A percentile compares a stretch with the other conserved stretches of the same genome.
phyloP scores from a whole-genome alignment of 75 land plant genomes.

The Cupressus sempervirens region DNA sequence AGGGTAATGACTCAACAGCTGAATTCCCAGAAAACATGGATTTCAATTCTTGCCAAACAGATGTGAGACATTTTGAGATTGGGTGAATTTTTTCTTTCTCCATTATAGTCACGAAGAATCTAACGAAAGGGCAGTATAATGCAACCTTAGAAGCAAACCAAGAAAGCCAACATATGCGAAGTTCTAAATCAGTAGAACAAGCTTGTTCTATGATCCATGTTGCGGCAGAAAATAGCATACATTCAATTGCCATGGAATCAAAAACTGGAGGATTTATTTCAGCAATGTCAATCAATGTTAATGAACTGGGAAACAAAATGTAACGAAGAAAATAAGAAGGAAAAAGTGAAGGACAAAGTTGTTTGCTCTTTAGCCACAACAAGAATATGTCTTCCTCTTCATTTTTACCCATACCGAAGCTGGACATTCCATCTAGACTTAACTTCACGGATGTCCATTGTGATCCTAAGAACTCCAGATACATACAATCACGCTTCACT shows the following conservation, averaged over 20 bases:
- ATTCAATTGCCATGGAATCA: constrained; percentile 25
- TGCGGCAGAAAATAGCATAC: constrained; percentile 62
- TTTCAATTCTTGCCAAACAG: constrained; percentile 14
- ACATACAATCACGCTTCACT: constrained; percentile 64
- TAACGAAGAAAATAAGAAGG: constrained; percentile 28
- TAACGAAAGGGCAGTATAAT: constrained; percentile 36
- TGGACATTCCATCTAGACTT: constrained; percentile 2
- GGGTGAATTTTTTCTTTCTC: constrained; percentile 45
- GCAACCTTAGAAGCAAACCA: constrained; percentile 32
- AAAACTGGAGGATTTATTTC: neutral
- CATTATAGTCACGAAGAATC: constrained; percentile 25
- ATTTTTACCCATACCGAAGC: neutral
- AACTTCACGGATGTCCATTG: constrained; percentile 38
- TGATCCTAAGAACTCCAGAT: constrained; percentile 57
- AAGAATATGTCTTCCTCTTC: constrained; percentile 10
- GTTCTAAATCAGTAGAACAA: constrained; percentile 38
- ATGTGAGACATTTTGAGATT: constrained; percentile 34
- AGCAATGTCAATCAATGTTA: constrained; percentile 1
- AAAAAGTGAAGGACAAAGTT: constrained; percentile 14
- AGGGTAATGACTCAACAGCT: constrained; percentile 3
- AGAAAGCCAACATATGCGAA: constrained; percentile 60
- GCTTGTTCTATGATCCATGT: constrained; percentile 86
- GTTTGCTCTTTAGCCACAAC: constrained; percentile 5
- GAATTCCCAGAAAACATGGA: neutral
- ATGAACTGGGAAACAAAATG: constrained; percentile 36